Evolutionary conservation across 148 eudicot species (phyloP), one percentile per base, ranked within the genome.

Genomic region (Persicaria maculosa): DNA sequence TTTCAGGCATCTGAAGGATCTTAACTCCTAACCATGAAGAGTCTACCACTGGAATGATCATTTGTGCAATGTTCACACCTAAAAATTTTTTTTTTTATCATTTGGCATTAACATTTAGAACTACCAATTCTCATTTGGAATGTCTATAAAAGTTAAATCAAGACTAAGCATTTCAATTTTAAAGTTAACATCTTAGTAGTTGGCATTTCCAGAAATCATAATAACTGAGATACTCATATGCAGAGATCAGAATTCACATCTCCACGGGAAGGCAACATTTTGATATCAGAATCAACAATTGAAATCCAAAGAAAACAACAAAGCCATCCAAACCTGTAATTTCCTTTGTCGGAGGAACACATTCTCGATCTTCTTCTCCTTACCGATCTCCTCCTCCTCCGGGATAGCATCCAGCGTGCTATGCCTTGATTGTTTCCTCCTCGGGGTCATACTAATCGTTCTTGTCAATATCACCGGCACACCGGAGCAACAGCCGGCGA

Each of bases 401-500:
- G 96, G 96, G 40, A 92, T 92, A 8, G 84, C 91, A 80, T 86
- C 88, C 6, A 88, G 83, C 75, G 78, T 77, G 68, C 78, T 48
- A 40, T 84, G 84, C 74, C 87, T 83, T 0, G 76, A 43, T 5
- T 68, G 74, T 64, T 85, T 87, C 81, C 89, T 80, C 69, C 92
- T 78, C 44, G 93, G 93, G 74, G 93, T 90, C 50, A 87, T 19
- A 74, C 76, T 82, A 53, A 94, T 74, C 68, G 84, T 90, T 80
- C 92, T 94, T 9, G 96, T 87, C 81, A 94, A 76, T 9, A 94
- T 90, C 69, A 94, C 93, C 17, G 98, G 97, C 78, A 74, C 71
- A 14, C 92, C 88, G 0, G 83, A 76, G 64, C 93, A 94, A 71
- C 98, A 79, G 6, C 98, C 98, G 0, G 98, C 98, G 10, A 94